Conservation (phyloP, 2,329 filamentous ascomycete genomes). For the Fusarium sp. region DNA sequence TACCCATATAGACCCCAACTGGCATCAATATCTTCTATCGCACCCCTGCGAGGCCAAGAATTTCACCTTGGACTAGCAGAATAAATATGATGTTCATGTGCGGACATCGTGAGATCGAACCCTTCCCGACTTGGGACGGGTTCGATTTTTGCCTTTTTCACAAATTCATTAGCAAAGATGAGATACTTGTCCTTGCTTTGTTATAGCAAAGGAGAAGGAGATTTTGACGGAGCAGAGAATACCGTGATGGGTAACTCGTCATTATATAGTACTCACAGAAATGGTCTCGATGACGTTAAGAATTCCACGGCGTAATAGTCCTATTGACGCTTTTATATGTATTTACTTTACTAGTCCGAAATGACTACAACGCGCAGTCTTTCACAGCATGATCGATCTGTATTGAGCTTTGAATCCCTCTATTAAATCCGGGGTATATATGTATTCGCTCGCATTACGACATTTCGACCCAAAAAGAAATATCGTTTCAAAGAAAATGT, state of each 20-base stretch:
- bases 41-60: background rate
- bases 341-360: background rate
- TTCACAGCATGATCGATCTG: background rate
- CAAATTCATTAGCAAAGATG: background rate
- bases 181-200: background rate
- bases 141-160: constrained; percentile 3
- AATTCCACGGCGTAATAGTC: too few species aligned
- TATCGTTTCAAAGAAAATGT: background rate
- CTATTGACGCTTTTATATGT: background rate
- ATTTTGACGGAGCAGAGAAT: background rate
- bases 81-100: background rate
- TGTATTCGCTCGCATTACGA: background rate
- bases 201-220: background rate
- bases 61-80: background rate
- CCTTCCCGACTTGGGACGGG: background rate
- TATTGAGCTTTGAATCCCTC: background rate
- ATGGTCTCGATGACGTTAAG: background rate
- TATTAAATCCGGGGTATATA: background rate
- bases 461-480: background rate
- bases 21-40: constrained; percentile 6
- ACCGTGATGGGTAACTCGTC: background rate
- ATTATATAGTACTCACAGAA: background rate
- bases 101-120: constrained; percentile 1
- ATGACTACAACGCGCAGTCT: background rate
- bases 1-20: background rate